Evolutionary conservation across 2,329 filamentous ascomycete genomes (phyloP), one percentile per base, ranked within the genome.

Genomic region (Penicillium palitans): DNA sequence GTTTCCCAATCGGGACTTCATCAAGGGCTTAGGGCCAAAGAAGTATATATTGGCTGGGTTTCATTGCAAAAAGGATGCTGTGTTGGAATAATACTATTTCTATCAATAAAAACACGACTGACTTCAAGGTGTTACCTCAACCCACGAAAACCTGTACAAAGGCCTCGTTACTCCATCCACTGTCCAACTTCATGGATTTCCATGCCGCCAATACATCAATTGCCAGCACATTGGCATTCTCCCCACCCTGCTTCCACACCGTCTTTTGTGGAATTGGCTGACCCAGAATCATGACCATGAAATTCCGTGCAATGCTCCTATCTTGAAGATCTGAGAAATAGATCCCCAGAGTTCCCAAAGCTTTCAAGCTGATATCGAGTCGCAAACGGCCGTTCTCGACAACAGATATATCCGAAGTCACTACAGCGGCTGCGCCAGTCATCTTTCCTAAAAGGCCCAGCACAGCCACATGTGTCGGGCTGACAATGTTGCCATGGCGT

Each of bases 381-480:
- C 85, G 75, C 21, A 95, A 76, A 17, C 85, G 70, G 12, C 86
- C 86, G 57, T 85, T 87, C 8, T 81, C 78, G 37, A 83, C 76
- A 65, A 87, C 71, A 35, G 82, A 82, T 45, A 87, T 82, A 29
- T 83, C 80, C n/a, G 80, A 87, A 39, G 80, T 81, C 1, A 88
- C 78, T 8, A 96, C 82, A 0, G 91, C 92, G 1, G 91, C 92
- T 0, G 88, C 86, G 0, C 92, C 93, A 0, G 91, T 91, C 90
- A 98, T 96, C 74, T 97, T 96, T 2, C 84, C 89, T 4, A 96
- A 64, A 2, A 98, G 79, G 0, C 93, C 93, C 0, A 98, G 74
- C 19, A 89, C 87, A 0, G 90, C 87, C 2, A 93, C 79, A 44
- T 74, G 63, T 6, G 69, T 73, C 5, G 61, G 50, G 3, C 29